Percentiles rank a stretch among this genome's conserved stretches.
phyloP scores from a whole-genome alignment of 2,329 filamentous ascomycete genomes.

The Epichloe amarillans region DNA sequence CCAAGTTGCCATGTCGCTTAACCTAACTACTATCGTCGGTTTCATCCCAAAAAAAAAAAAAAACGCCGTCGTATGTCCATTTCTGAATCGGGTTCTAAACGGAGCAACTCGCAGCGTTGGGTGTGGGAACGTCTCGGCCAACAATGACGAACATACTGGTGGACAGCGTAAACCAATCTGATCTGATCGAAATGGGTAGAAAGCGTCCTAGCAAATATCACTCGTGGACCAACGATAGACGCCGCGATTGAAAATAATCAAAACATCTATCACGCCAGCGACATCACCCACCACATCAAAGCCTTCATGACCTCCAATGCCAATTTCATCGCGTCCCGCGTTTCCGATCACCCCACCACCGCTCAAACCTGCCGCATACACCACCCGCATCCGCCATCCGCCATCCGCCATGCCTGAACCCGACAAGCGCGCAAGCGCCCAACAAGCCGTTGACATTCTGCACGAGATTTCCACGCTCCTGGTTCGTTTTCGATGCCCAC shows the following conservation, averaged over 20 bases:
- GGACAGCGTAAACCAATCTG: no score
- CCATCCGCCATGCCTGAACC: conserved; percentile 28
- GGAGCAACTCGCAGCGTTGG: background rate
- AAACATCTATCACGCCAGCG: background rate
- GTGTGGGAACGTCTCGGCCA: background rate
- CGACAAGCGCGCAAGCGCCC: conserved; percentile 62
- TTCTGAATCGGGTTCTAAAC: no score
- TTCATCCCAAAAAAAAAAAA: no score
- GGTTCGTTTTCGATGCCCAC: conserved; percentile 38
- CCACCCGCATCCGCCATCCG: background rate
- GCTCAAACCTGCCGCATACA: background rate
- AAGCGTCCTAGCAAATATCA: no score
- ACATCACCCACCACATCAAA: background rate
- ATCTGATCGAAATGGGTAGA: no score
- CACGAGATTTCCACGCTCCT: conserved; percentile 81
- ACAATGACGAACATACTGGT: no score
- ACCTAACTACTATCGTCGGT: background rate
- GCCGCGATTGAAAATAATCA: no score
- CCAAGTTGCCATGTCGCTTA: background rate
- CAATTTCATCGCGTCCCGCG: background rate
- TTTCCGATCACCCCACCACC: background rate
- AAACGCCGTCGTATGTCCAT: no score
- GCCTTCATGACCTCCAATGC: no score
- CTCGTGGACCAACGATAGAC: no score
- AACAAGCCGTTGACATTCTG: conserved; percentile 71